phyloP scores from a whole-genome alignment of 495 filamentous ascomycete genomes.

The Podospora sp. region DNA sequence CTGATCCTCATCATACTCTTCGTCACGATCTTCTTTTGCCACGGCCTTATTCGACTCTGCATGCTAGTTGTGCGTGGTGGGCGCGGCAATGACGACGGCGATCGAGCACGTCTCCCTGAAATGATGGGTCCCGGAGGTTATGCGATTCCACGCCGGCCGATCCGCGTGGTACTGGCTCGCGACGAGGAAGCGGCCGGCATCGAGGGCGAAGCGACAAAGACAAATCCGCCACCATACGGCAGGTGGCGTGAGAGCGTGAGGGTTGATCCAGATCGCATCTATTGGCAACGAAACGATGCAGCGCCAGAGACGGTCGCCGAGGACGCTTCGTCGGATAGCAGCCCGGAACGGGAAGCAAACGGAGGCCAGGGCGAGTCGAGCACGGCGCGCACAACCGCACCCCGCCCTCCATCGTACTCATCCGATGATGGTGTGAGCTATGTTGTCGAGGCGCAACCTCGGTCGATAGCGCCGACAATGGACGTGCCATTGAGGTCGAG shows the following conservation, averaged over 20 bases:
- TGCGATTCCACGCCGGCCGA: constrained; percentile 63
- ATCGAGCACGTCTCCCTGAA: constrained; percentile 35
- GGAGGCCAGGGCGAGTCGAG: constrained; percentile 20
- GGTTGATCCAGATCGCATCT: constrained; percentile 77
- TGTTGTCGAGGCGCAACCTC: constrained; percentile 62
- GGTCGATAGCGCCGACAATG: constrained; percentile 50
- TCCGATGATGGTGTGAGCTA: constrained; percentile 74
- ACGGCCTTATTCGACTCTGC: constrained; percentile 72
- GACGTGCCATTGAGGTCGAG: constrained; percentile 43
- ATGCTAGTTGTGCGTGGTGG: constrained; percentile 56
- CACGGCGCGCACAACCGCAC: constrained; percentile 22
- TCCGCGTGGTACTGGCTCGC: constrained; percentile 61
- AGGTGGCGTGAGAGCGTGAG: constrained; percentile 80
- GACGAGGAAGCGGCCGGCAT: constrained; percentile 63
- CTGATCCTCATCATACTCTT: constrained; percentile 75
- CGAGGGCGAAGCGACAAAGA: constrained; percentile 54
- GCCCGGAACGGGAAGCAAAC: constrained; percentile 12
- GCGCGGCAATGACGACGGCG: constrained; percentile 34
- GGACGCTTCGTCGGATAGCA: constrained; percentile 12
- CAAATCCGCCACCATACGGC: constrained; percentile 85
- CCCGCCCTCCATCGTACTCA: constrained; percentile 68
- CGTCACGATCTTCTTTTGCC: constrained; percentile 75
- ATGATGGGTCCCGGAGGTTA: constrained; percentile 57
- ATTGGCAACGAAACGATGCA: constrained; percentile 67
- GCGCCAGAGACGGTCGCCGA: constrained; percentile 22